phyloP scores from a whole-genome alignment of 495 filamentous ascomycete species.

The Chaetomium tenue region DNA sequence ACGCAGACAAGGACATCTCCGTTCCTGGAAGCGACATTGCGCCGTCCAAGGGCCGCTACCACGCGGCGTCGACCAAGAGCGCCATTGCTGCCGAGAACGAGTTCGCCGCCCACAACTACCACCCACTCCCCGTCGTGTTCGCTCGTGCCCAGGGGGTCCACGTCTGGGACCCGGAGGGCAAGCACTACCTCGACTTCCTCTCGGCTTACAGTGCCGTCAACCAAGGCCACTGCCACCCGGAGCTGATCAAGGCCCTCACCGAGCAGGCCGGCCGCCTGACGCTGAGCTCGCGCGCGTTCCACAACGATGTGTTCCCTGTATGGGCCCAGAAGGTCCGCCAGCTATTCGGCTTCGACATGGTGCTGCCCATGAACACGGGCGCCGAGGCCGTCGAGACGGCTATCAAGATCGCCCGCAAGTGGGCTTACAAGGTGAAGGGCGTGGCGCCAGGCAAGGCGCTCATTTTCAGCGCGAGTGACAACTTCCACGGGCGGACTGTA shows the following conservation, averaged over 20 bases:
- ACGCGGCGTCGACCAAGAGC: constrained; percentile 71
- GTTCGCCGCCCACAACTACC: constrained; percentile 97
- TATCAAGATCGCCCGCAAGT: constrained; percentile 96
- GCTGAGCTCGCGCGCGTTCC: constrained; percentile 91
- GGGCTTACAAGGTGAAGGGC: constrained; percentile 96
- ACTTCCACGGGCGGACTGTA: constrained; percentile 96
- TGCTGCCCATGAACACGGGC: constrained; percentile 98
- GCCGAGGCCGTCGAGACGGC: constrained; percentile 98
- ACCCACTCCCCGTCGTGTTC: constrained; percentile 92
- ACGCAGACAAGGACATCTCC: constrained; percentile 43
- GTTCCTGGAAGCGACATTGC: constrained; percentile 35
- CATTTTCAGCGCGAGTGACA: constrained; percentile 81
- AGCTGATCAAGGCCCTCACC: constrained; percentile 82
- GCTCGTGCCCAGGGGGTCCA: constrained; percentile 75
- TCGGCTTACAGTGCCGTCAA: constrained; percentile 98
- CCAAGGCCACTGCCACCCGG: constrained; percentile 97
- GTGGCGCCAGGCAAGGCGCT: constrained; percentile 82
- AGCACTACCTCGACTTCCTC: constrained; percentile 95
- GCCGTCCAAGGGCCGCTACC: constrained; percentile 57
- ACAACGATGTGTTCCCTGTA: constrained; percentile 97
- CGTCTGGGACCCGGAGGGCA: constrained; percentile 97
- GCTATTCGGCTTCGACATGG: constrained; percentile 95
- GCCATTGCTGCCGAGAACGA: constrained; percentile 79
- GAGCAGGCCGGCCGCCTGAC: constrained; percentile 90
- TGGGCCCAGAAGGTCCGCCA: constrained; percentile 90